Evolutionary conservation across 139 green algal species (phyloP).

Genomic region (Picochlorum sp.): DNA sequence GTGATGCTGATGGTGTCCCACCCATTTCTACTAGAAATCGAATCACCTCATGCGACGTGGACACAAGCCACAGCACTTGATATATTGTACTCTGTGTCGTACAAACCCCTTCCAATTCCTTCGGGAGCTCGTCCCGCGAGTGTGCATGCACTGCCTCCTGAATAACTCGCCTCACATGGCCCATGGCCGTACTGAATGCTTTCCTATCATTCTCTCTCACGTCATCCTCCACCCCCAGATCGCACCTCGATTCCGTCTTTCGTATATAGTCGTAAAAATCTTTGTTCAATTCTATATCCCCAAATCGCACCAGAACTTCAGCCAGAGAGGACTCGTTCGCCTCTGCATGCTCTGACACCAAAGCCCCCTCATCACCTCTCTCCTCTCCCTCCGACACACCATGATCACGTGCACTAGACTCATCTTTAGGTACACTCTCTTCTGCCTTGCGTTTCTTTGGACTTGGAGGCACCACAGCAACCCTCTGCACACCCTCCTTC

Average conservation of each 20-base stretch:
- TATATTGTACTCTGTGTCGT: too few relatives aligned
- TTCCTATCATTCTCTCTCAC: conserved; percentile 1
- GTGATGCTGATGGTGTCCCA: too few relatives aligned
- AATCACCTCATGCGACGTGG: too few relatives aligned
- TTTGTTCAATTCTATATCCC: conserved; percentile 27
- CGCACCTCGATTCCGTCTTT: conserved; percentile 25
- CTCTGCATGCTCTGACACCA: conserved; percentile 15
- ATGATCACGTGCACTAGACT: background rate
- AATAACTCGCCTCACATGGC: background rate
- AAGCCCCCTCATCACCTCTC: background rate
- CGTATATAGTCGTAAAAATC: conserved; percentile 28
- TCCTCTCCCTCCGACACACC: background rate
- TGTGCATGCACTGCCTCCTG: background rate
- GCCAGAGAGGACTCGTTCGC: background rate
- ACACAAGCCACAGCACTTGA: too few relatives aligned
- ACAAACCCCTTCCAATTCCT: too few relatives aligned
- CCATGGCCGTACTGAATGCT: background rate
- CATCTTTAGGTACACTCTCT: conserved; percentile 16
- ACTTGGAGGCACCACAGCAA: conserved; percentile 1
- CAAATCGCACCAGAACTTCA: conserved; percentile 27
- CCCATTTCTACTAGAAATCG: too few relatives aligned
- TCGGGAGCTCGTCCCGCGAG: too few relatives aligned
- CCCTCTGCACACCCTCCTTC: too few relatives aligned
- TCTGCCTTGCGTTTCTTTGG: conserved; percentile 30
- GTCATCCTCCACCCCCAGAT: background rate